Evolutionary conservation across 1,284 basidiomycete genomes (phyloP).

Genomic region (Trametes versicolor): DNA sequence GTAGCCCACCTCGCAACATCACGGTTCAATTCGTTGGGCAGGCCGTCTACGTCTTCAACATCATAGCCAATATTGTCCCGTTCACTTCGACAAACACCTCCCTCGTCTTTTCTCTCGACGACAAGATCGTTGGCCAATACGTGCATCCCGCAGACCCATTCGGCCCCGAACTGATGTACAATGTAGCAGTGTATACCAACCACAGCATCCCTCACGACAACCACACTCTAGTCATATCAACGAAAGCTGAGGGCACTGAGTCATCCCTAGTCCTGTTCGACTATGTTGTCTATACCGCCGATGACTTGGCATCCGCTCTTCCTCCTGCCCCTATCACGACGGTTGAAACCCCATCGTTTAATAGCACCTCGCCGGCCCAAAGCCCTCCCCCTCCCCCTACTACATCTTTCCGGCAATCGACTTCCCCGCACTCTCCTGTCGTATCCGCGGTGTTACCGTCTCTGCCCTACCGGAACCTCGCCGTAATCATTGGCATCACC

Average conservation of each 20-base stretch:
- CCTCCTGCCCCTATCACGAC: no score
- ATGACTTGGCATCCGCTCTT: not conserved
- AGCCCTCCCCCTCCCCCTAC: no score
- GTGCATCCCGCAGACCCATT: not conserved
- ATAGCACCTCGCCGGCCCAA: no score
- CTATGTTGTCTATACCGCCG: conserved; percentile 17
- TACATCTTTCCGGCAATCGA: no score
- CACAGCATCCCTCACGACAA: not conserved
- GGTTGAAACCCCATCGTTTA: no score
- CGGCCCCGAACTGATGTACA: not conserved
- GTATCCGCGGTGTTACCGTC: no score
- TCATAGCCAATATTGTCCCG: conserved; percentile 15
- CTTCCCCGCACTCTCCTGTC: no score
- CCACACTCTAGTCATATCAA: conserved; percentile 14
- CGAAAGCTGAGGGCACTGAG: not conserved
- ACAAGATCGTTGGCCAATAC: not conserved
- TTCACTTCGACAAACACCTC: not conserved
- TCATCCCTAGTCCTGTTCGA: conserved; percentile 19
- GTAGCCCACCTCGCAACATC: not conserved
- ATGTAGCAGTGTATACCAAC: conserved; percentile 7
- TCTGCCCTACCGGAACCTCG: no score
- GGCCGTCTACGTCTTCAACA: conserved; percentile 22
- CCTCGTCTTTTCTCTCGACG: conserved; percentile 20
- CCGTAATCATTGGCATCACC: no score
- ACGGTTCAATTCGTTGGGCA: conserved; percentile 6